Conservation (phyloP, 2,329 filamentous ascomycete genomes). For the Nothophaeocryptopus gaeumannii region DNA sequence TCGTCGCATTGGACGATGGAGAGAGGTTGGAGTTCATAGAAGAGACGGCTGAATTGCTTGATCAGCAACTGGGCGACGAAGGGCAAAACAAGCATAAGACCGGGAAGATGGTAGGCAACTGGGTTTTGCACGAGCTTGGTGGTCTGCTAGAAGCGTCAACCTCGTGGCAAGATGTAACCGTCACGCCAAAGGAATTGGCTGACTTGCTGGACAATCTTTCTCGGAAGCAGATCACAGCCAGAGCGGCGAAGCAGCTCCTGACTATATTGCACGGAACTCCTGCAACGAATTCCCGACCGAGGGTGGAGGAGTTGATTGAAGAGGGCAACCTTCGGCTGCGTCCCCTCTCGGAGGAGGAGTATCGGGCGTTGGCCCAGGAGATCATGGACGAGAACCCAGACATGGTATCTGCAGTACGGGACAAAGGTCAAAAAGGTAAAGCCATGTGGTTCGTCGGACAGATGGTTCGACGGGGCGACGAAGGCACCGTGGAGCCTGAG, state of each 20-base stretch:
- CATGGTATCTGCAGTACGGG: slow-evolving; percentile 58
- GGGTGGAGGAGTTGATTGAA: slow-evolving; percentile 54
- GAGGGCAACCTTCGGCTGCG: slow-evolving; percentile 55
- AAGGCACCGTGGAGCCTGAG: slow-evolving; percentile 61
- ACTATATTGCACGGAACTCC: slow-evolving; percentile 46
- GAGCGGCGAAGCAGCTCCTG: slow-evolving; percentile 61
- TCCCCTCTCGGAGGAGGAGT: slow-evolving; percentile 56
- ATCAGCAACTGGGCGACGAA: slow-evolving; percentile 27
- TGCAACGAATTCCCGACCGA: slow-evolving; percentile 28
- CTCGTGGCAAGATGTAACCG: slow-evolving; percentile 41
- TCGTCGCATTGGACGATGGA: slow-evolving; percentile 75
- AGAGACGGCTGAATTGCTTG: slow-evolving; percentile 56
- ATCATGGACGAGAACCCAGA: slow-evolving; percentile 55
- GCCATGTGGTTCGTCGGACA: slow-evolving; percentile 66
- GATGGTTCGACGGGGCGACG: slow-evolving; percentile 61
- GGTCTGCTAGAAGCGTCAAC: slow-evolving; percentile 41
- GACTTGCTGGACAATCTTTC: slow-evolving; percentile 43
- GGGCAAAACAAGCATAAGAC: slow-evolving; percentile 30
- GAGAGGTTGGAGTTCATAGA: slow-evolving; percentile 80
- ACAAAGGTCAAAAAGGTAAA: slow-evolving; percentile 62
- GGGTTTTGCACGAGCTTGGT: slow-evolving; percentile 55
- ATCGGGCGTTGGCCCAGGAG: slow-evolving; percentile 52
- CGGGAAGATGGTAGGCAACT: slow-evolving; percentile 58
- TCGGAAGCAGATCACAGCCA: slow-evolving; percentile 48
- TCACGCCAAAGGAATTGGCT: slow-evolving; percentile 42